Percentiles rank a stretch among this genome's conserved stretches.
These are phyloP conservation scores for Trifolium dubium DNA, from an alignment of 306 rosid genomes.

Conservation along the genomic window DNA sequence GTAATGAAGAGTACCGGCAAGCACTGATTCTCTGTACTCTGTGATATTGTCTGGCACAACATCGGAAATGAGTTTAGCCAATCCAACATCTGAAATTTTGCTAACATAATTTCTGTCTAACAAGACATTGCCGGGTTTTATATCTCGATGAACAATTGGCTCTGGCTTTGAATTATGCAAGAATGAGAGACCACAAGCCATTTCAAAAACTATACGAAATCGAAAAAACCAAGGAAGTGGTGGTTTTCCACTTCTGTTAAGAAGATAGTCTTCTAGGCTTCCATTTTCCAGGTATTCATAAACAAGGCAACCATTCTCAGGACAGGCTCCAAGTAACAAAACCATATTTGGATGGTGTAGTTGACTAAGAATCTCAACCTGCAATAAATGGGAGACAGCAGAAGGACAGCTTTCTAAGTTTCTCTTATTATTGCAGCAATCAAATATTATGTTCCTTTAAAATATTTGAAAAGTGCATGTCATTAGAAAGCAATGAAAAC, in stretches of 20 bases:
- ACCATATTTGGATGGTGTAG: constrained; percentile 88
- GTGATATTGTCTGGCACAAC: constrained; percentile 81
- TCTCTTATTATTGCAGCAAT: constrained; percentile 31
- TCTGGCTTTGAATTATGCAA: constrained; percentile 85
- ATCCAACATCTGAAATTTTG: constrained; percentile 91
- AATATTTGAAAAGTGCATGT: constrained; percentile 22
- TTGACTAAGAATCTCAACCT: constrained; percentile 94
- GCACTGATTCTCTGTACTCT: constrained; percentile 77
- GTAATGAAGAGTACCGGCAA: constrained; percentile 92
- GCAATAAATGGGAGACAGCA: constrained; percentile 40
- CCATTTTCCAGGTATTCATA: constrained; percentile 94
- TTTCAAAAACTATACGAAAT: constrained; percentile 70
- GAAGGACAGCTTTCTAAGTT: constrained; percentile 22
- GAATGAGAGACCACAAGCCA: constrained; percentile 89
- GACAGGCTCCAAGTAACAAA: constrained; percentile 95
- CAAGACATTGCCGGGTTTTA: constrained; percentile 92
- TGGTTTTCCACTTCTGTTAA: constrained; percentile 53
- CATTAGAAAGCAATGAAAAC: constrained; percentile 31
- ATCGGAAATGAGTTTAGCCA: constrained; percentile 79
- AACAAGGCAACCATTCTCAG: constrained; percentile 81
- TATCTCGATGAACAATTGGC: constrained; percentile 88
- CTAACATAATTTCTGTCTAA: constrained; percentile 76
- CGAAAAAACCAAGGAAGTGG: constrained; percentile 85
- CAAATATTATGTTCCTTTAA: constrained; percentile 30
- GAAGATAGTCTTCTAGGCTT: constrained; percentile 76